Percentiles rank a stretch among this genome's conserved stretches.
phyloP scores from a whole-genome alignment of 1,284 basidiomycete species.

The Moesziomyces sp. region DNA sequence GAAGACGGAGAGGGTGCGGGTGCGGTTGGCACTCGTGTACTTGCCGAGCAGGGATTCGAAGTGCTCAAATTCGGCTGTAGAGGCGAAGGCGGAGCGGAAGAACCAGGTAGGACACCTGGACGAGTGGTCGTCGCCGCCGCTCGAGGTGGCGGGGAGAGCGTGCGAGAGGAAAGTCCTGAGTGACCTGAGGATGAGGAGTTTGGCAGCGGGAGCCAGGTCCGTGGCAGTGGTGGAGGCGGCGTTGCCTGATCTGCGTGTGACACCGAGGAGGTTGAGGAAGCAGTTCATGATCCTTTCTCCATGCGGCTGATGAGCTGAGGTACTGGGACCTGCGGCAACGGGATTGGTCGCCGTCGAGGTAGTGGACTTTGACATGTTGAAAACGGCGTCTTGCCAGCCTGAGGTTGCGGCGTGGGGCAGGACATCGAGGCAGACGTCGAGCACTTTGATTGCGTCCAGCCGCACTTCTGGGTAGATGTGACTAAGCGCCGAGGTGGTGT shows the following conservation, averaged over 20 bases:
- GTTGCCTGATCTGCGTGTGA: constrained; percentile 35
- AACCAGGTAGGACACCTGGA: constrained; percentile 55
- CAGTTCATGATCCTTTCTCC: constrained; percentile 57
- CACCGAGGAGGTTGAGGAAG: constrained; percentile 58
- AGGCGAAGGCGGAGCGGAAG: constrained; percentile 53
- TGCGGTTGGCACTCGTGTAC: not conserved
- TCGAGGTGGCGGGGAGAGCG: constrained; percentile 16
- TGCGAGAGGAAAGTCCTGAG: constrained; percentile 28
- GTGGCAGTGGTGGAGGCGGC: constrained; percentile 35
- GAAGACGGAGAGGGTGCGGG: constrained; percentile 8
- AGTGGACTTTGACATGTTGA: constrained; percentile 19
- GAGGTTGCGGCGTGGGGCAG: constrained; percentile 72
- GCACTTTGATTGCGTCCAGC: constrained; percentile 84
- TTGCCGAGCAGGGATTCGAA: constrained; percentile 44
- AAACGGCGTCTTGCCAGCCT: constrained; percentile 51
- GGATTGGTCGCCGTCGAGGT: constrained; percentile 4
- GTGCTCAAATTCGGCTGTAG: constrained; percentile 50
- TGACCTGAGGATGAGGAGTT: constrained; percentile 42
- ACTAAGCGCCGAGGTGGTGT: constrained; percentile 88
- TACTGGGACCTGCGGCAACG: constrained; percentile 15
- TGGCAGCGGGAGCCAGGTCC: constrained; percentile 30
- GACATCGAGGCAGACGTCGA: constrained; percentile 80
- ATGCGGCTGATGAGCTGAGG: constrained; percentile 33
- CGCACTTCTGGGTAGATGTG: constrained; percentile 94
- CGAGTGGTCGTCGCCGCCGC: not conserved